These are phyloP conservation scores for Sordariomycetes sp. DNA, from an alignment of 2,329 filamentous ascomycete species.

Conservation along the genomic window DNA sequence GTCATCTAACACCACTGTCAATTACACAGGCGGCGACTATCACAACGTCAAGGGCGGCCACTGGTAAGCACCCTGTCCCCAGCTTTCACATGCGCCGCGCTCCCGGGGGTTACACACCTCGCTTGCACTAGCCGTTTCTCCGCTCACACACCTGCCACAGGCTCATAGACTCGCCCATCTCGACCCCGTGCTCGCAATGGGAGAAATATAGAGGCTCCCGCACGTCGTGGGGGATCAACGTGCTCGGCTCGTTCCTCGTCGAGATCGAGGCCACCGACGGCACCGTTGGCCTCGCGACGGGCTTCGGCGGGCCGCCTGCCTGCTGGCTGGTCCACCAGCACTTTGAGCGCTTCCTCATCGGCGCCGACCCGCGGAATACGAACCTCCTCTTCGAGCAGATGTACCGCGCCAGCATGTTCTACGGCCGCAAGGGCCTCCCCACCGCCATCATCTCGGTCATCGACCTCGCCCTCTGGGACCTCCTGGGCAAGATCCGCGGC, in stretches of 20 bases:
- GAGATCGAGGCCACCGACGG: slow-evolving; percentile 85
- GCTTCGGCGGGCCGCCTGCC: slow-evolving; percentile 84
- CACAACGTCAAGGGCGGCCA: slow-evolving; percentile 78
- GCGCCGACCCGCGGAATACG: slow-evolving; percentile 80
- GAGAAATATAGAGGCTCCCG: slow-evolving; percentile 79
- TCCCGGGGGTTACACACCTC: not conserved
- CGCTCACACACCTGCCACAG: slow-evolving; percentile 32
- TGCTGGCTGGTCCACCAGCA: slow-evolving; percentile 93
- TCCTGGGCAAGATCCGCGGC: slow-evolving; percentile 80
- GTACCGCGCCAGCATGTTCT: slow-evolving; percentile 95
- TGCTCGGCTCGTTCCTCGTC: slow-evolving; percentile 82
- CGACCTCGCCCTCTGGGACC: slow-evolving; percentile 85
- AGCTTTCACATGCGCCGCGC: not conserved
- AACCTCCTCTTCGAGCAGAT: slow-evolving; percentile 93
- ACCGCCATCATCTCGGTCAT: slow-evolving; percentile 90
- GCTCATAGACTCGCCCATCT: slow-evolving; percentile 86
- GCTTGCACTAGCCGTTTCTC: not conserved
- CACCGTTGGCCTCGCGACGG: slow-evolving; percentile 88
- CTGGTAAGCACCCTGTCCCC: slow-evolving; percentile 36
- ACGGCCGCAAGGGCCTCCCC: slow-evolving; percentile 84
- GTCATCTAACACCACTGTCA: not conserved
- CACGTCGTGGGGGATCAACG: slow-evolving; percentile 93
- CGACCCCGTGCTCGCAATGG: slow-evolving; percentile 85
- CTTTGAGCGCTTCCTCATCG: slow-evolving; percentile 84
- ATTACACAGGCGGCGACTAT: slow-evolving; percentile 64